phyloP scores from a whole-genome alignment of 225 moss, liverwort and hornwort genomes.

The Pleurozium schreberi region DNA sequence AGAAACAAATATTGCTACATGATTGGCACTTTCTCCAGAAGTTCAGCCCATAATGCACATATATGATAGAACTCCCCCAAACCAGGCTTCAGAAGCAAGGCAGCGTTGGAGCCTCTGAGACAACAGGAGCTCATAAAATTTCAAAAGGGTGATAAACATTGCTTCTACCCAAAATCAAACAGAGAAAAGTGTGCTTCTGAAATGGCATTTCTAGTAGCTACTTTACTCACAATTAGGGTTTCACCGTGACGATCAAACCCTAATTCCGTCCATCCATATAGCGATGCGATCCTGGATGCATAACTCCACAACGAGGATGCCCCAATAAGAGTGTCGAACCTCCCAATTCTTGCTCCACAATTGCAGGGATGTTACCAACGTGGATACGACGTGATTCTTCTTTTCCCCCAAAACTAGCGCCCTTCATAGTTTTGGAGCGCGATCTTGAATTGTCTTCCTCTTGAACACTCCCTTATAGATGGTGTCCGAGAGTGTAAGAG shows the following conservation, averaged over 20 bases:
- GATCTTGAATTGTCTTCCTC: not conserved
- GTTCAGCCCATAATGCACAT: slow-evolving; percentile 13
- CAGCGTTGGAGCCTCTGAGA: not conserved
- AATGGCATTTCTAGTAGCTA: not conserved
- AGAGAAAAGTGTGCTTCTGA: not conserved
- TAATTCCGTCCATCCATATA: not conserved
- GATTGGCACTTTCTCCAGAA: slow-evolving; percentile 63
- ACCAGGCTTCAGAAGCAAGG: not conserved
- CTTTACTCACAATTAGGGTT: not conserved
- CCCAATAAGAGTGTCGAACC: not conserved
- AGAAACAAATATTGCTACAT: slow-evolving; percentile 52
- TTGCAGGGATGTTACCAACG: not conserved
- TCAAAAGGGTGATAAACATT: not conserved
- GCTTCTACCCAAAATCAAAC: not conserved
- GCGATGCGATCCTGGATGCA: not conserved
- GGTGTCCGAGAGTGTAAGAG: not conserved
- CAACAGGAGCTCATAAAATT: not conserved
- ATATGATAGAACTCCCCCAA: not conserved
- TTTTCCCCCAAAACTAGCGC: too few species aligned
- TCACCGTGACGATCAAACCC: not conserved
- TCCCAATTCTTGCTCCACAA: not conserved
- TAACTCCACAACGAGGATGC: not conserved
- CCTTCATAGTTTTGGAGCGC: not conserved
- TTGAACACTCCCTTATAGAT: not conserved
- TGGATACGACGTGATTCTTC: not conserved